These are phyloP conservation scores for Chalaropsis ovoidea DNA, from an alignment of 2,329 filamentous ascomycete species.

Conservation along the genomic window DNA sequence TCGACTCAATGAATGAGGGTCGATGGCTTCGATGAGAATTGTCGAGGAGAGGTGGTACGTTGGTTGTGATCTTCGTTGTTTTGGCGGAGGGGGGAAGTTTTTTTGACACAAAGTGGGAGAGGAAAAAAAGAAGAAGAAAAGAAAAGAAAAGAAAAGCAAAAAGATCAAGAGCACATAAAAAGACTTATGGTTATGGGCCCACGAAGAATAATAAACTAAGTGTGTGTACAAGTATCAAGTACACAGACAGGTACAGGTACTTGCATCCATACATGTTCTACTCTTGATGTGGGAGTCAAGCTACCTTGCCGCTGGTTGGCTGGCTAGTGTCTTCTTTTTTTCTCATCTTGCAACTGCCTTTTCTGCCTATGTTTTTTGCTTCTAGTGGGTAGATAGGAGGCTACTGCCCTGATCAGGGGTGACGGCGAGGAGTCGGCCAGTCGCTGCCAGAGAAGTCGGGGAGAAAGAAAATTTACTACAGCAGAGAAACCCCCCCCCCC, in stretches of 20 bases:
- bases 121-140: conserved; percentile 5
- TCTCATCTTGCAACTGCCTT: conserved; percentile 2
- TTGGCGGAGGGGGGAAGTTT: conserved; percentile 5
- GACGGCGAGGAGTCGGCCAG: conserved; percentile 1
- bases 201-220: conserved; percentile 16
- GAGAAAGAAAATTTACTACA: conserved; percentile 2
- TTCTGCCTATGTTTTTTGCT: neutral
- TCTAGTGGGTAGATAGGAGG: conserved; percentile 17
- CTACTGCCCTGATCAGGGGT: conserved; percentile 12
- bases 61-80: conserved; percentile 23
- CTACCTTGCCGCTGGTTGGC: neutral
- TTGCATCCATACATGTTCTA: neutral
- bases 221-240: conserved; percentile 14
- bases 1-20: conserved; percentile 15
- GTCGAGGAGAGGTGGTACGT: conserved; percentile 25
- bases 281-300: neutral
- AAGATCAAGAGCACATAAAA: conserved; percentile 10
- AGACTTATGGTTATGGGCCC: conserved; percentile 15
- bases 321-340: conserved; percentile 1
- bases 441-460: conserved; percentile 7
- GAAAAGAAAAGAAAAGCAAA: conserved; percentile 16
- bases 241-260: conserved; percentile 13
- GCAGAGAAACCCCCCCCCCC: neutral
- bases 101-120: conserved; percentile 3
- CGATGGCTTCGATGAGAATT: conserved; percentile 20